A percentile compares a stretch with the other conserved stretches of the same genome.
Conservation (phyloP, 495 filamentous ascomycete genomes). For the Podospora pseudocomata region DNA sequence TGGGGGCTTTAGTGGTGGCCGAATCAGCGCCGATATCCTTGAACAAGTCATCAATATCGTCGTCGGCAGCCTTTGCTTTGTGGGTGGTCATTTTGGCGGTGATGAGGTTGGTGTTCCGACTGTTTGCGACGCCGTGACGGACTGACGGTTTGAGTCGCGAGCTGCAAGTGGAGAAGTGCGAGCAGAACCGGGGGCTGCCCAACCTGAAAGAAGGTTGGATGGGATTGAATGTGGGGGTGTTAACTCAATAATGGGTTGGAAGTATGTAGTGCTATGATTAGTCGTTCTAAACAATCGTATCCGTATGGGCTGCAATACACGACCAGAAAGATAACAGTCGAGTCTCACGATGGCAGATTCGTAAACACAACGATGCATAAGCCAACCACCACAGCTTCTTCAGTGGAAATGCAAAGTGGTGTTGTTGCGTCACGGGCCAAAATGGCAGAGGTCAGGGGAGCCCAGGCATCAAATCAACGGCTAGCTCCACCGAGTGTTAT, state of each 20-base stretch:
- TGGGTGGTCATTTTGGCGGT: slow-evolving; percentile 40
- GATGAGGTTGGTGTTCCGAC: neutral
- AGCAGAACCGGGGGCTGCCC: neutral
- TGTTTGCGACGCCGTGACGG: neutral
- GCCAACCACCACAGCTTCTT: no score
- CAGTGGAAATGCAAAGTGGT: neutral
- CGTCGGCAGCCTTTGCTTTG: slow-evolving; percentile 52
- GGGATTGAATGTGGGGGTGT: neutral
- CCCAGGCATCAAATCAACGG: neutral
- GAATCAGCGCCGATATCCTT: slow-evolving; percentile 61
- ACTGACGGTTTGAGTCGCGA: neutral
- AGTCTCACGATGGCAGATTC: neutral
- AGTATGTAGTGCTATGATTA: no score
- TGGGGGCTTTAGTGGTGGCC: slow-evolving; percentile 38
- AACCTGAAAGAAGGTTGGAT: neutral
- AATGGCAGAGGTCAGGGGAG: neutral
- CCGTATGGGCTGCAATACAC: neutral
- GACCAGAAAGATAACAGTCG: neutral
- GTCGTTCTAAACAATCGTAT: neutral
- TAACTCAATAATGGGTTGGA: no score
- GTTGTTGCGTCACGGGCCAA: slow-evolving; percentile 20
- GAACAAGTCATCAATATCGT: slow-evolving; percentile 81
- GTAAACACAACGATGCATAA: no score
- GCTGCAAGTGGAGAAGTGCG: neutral
- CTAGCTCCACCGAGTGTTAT: neutral